Evolutionary conservation across 495 filamentous ascomycete species (phyloP), one percentile per base, ranked within the genome.

Genomic region (Apodospora peruviana): DNA sequence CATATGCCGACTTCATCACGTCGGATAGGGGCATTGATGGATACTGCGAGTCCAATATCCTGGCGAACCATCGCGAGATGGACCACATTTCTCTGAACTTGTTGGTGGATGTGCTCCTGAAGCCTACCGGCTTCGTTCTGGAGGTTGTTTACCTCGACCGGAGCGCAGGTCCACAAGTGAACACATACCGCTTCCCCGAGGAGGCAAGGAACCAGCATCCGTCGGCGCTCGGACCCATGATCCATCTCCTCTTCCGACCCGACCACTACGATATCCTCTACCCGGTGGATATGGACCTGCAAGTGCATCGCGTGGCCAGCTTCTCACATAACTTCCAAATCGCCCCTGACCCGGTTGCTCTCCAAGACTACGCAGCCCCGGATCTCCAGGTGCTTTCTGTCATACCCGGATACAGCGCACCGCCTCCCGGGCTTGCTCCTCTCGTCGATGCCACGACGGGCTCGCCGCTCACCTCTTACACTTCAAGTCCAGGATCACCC

Each of bases 261-360:
- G 90, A 89, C 44, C 93, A 98, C 66, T 98, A 98, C 62, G 93
- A 98, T 67, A 81, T 98, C 45, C 75, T 97, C 16, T 98, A 98
- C 72, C 87, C 80, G 56, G 77, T 82, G 54, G 71, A 81, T 43
- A 68, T 80, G 53, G 66, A 76, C 41, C 55, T 83, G 2, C 78
- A 78, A 52, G 69, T 87, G 25, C 62, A 77, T 57, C 68, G 73
- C 37, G 73, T 65, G 11, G 61, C 59, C 12, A 57, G 52, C 39
- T 71, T 74, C 40, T 65, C 61, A 25, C 63, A 71, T 34, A 58
- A 61, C 16, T 69, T 64, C 52, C 62, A 71, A 25, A 64, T 72
- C 20, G 55, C 60, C 21, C 53, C 41, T 44, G 67, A 63, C 8
- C 62, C 71, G 10, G 43, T 75, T 61, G 64, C 63, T 54, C 37